Evolutionary conservation across 257 asterid genomes (phyloP).

Genomic region (Echium plantagineum): DNA sequence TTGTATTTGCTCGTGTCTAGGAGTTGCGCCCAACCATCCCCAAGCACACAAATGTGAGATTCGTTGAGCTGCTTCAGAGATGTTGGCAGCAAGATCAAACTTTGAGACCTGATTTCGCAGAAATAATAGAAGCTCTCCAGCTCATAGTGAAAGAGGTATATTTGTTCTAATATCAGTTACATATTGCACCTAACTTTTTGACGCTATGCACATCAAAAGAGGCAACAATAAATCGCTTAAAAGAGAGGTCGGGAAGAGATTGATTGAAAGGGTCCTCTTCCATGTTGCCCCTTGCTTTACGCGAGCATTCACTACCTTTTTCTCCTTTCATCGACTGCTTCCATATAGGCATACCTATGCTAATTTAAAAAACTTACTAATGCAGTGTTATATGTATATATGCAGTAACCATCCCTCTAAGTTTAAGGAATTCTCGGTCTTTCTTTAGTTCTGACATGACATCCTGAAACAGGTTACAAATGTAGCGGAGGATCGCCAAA

Average conservation of each 20-base stretch:
- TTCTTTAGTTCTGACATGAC: not conserved
- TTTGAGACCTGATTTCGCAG: constrained; percentile 75
- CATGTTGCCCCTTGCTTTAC: too few relatives aligned
- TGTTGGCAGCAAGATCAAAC: constrained; percentile 95
- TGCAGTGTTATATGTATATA: too few relatives aligned
- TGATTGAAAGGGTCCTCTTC: too few relatives aligned
- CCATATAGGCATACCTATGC: too few relatives aligned
- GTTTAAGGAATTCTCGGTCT: too few relatives aligned
- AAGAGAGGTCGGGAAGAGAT: too few relatives aligned
- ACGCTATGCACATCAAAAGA: too few relatives aligned
- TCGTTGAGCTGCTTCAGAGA: constrained; percentile 76
- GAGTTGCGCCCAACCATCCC: constrained; percentile 88
- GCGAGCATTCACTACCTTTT: too few relatives aligned
- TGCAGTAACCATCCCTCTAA: too few relatives aligned
- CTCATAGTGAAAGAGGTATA: constrained; percentile 68
- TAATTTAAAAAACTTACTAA: too few relatives aligned
- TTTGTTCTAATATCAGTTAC: not conserved
- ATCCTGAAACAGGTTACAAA: constrained; percentile 51
- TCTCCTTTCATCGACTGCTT: too few relatives aligned
- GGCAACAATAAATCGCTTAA: too few relatives aligned
- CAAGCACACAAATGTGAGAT: constrained; percentile 56
- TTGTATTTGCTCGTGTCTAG: constrained; percentile 63
- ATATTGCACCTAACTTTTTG: not conserved
- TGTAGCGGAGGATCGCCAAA: constrained; percentile 58
- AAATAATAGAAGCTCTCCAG: constrained; percentile 49